phyloP scores from a whole-genome alignment of 441 rosid genomes.

The Gossypium aridum region DNA sequence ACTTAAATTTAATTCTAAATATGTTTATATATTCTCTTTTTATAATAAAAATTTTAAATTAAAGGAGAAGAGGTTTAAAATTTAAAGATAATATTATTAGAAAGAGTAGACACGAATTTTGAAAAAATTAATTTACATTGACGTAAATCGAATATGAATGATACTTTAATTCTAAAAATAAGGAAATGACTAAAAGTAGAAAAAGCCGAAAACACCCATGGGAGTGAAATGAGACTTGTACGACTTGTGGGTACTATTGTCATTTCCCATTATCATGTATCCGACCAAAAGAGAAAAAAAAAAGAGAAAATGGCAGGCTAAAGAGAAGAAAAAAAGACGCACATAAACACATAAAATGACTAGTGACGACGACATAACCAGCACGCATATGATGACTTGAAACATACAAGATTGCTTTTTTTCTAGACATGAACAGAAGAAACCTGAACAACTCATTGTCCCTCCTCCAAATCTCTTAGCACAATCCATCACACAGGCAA shows the following conservation, averaged over 20 bases:
- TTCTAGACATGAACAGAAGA: constrained; percentile 27
- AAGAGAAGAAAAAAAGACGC: background rate
- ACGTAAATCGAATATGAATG: too few relatives aligned
- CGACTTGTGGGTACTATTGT: constrained; percentile 17
- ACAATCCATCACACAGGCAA: background rate
- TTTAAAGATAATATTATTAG: too few relatives aligned
- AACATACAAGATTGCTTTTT: constrained; percentile 15
- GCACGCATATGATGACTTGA: constrained; percentile 23
- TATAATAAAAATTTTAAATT: too few relatives aligned
- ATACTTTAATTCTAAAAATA: background rate
- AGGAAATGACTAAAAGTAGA: background rate
- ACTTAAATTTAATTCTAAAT: too few relatives aligned
- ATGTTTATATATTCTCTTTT: background rate
- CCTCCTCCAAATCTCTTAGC: constrained; percentile 2
- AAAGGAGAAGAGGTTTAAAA: too few relatives aligned
- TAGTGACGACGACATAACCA: background rate
- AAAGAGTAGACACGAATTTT: accelerated
- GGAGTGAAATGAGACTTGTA: background rate
- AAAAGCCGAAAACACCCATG: background rate
- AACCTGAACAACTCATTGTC: constrained; percentile 37
- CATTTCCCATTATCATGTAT: background rate
- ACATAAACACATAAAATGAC: too few relatives aligned
- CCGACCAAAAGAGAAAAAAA: background rate
- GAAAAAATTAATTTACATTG: too few relatives aligned
- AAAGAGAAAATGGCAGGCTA: background rate